phyloP scores from a whole-genome alignment of 805 yeast species.

The Yamadazyma phyllophila region DNA sequence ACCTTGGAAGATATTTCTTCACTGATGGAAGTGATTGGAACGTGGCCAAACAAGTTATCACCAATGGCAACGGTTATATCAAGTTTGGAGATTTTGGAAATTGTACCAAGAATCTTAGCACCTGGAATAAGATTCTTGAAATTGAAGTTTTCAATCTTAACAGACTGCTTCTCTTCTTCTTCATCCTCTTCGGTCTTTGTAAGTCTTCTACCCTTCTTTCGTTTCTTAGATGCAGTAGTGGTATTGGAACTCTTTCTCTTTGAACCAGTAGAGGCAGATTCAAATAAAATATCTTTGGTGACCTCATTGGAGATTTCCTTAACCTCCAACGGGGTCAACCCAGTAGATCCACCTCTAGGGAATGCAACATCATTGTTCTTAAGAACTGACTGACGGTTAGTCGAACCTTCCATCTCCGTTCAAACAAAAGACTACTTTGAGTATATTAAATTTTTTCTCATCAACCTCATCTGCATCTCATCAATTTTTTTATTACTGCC shows the following conservation, averaged over 20 bases:
- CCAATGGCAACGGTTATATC: slow-evolving; percentile 74
- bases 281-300: slow-evolving; percentile 80
- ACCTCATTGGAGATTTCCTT: slow-evolving; percentile 93
- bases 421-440: not conserved
- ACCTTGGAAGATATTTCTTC: slow-evolving; percentile 55
- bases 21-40: slow-evolving; percentile 72
- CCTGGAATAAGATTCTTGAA: slow-evolving; percentile 70
- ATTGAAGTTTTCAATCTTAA: slow-evolving; percentile 59
- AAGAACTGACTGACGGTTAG: slow-evolving; percentile 5
- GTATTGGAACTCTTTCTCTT: slow-evolving; percentile 29
- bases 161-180: slow-evolving; percentile 29
- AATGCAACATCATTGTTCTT: slow-evolving; percentile 54
- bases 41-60: slow-evolving; percentile 75
- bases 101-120: slow-evolving; percentile 72
- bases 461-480: slow-evolving; percentile 6
- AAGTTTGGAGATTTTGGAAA: slow-evolving; percentile 54
- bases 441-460: slow-evolving; percentile 3
- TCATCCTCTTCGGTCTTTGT: slow-evolving; percentile 11
- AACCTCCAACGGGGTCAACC: slow-evolving; percentile 83
- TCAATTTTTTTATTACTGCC: slow-evolving; percentile 6
- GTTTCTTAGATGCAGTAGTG: slow-evolving; percentile 24
- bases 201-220: slow-evolving; percentile 22
- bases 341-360: slow-evolving; percentile 95
- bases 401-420: slow-evolving; percentile 7
- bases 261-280: slow-evolving; percentile 38